These are phyloP conservation scores for Teratosphaeria viscida DNA, from an alignment of 2,329 filamentous ascomycete species.

Conservation along the genomic window DNA sequence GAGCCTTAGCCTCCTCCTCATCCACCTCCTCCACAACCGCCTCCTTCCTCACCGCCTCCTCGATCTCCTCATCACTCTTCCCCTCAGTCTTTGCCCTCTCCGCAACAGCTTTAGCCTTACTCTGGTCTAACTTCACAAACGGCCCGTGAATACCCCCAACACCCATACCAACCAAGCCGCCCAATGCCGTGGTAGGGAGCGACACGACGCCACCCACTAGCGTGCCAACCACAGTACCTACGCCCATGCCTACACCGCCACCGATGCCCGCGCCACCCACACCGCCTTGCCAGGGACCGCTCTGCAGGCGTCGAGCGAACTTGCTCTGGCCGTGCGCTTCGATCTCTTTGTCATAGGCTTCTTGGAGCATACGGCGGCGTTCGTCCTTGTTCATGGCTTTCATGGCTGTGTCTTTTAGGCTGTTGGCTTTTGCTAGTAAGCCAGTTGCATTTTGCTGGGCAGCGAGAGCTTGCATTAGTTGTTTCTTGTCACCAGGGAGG, in stretches of 20 bases:
- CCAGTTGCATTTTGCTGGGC: slow-evolving; percentile 15
- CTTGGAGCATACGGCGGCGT: slow-evolving; percentile 17
- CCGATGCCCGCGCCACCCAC: slow-evolving; percentile 34
- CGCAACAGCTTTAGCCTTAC: slow-evolving; percentile 5
- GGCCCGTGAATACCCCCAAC: slow-evolving; percentile 34
- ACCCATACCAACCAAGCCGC: slow-evolving; percentile 30
- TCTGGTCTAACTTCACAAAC: slow-evolving; percentile 29
- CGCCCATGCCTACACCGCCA: slow-evolving; percentile 29
- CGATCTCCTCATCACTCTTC: slow-evolving; percentile 7
- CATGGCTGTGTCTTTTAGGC: slow-evolving; percentile 7
- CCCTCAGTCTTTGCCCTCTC: slow-evolving; percentile 12
- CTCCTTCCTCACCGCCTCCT: slow-evolving; percentile 4
- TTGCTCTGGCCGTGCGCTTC: slow-evolving; percentile 22
- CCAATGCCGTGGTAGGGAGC: slow-evolving; percentile 30
- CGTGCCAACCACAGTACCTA: slow-evolving; percentile 33
- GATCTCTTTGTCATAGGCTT: slow-evolving; percentile 23
- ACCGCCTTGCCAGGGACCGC: slow-evolving; percentile 31
- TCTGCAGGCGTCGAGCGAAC: slow-evolving; percentile 18
- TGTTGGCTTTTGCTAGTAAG: slow-evolving; percentile 10
- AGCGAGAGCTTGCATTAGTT: slow-evolving; percentile 14
- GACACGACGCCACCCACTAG: slow-evolving; percentile 30
- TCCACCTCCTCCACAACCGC: slow-evolving; percentile 2
- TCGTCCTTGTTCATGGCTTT: slow-evolving; percentile 13
- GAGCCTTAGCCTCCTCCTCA: not conserved
- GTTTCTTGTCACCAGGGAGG: slow-evolving; percentile 5